These are phyloP conservation scores for Alternaria sp. DNA, from an alignment of 2,329 filamentous ascomycete genomes.

Conservation along the genomic window DNA sequence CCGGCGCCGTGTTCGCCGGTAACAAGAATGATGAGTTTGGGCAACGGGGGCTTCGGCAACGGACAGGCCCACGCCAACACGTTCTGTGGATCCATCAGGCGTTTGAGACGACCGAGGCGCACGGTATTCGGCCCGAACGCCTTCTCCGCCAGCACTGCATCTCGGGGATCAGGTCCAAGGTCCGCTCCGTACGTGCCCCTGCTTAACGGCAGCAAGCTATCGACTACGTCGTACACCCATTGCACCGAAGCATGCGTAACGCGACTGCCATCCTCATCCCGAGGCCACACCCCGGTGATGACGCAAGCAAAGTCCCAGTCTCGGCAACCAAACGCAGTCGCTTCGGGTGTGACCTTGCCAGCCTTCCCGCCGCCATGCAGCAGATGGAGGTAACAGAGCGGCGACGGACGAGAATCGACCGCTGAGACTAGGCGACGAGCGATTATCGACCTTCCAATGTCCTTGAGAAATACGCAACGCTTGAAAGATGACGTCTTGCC, in stretches of 20 bases:
- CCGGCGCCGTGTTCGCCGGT: constrained; percentile 62
- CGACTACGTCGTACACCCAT: constrained; percentile 65
- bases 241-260: constrained; percentile 47
- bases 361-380: constrained; percentile 65
- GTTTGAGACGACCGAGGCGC: constrained; percentile 62
- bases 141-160: constrained; percentile 56
- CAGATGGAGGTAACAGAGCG: constrained; percentile 68
- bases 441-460: constrained; percentile 50
- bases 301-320: constrained; percentile 71
- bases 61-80: constrained; percentile 65
- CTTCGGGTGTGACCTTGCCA: constrained; percentile 51
- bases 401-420: constrained; percentile 57
- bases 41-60: constrained; percentile 49
- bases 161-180: constrained; percentile 67
- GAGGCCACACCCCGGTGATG: constrained; percentile 67
- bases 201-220: constrained; percentile 58
- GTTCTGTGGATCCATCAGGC: constrained; percentile 55
- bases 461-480: constrained; percentile 66
- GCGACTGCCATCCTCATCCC: constrained; percentile 58
- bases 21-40: constrained; percentile 53
- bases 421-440: constrained; percentile 53
- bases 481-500: constrained; percentile 70
- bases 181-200: constrained; percentile 65
- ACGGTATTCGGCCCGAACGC: constrained; percentile 65
- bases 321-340: constrained; percentile 67